Evolutionary conservation across 331 rosid genomes (phyloP).

Genomic region (Ulmus americana): DNA sequence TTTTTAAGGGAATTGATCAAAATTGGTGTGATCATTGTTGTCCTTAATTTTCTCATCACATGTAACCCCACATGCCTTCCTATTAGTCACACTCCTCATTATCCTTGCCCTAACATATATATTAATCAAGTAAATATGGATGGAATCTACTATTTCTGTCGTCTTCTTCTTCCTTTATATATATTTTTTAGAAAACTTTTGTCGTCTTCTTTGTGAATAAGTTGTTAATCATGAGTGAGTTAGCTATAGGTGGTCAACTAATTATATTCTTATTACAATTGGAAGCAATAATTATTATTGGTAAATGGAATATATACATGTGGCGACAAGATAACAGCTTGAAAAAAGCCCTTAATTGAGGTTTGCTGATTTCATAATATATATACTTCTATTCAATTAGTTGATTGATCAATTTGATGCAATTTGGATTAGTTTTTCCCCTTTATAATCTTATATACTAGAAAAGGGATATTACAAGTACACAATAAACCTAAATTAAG

Average conservation of each 20-base stretch:
- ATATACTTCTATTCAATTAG: too few species aligned
- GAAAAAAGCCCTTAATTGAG: too few species aligned
- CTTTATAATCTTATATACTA: too few species aligned
- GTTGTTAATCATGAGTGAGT: constrained; percentile 4
- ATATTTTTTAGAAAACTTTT: neutral
- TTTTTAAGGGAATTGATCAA: too few species aligned
- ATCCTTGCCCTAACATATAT: neutral
- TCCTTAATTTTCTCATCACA: neutral
- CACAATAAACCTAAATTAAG: too few species aligned
- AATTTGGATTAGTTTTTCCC: too few species aligned
- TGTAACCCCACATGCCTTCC: constrained; percentile 41
- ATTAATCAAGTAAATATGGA: constrained; percentile 8
- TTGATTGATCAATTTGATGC: too few species aligned
- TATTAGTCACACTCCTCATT: neutral
- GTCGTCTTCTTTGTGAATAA: constrained; percentile 15
- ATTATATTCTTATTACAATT: neutral
- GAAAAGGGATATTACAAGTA: too few species aligned
- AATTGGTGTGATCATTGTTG: neutral
- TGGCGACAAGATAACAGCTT: too few species aligned
- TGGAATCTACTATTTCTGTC: constrained; percentile 12
- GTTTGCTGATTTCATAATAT: too few species aligned
- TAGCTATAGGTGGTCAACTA: constrained; percentile 18
- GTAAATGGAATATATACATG: too few species aligned
- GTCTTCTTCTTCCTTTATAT: neutral
- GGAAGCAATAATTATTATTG: too few species aligned